phyloP scores from a whole-genome alignment of 371 early-diverging fungal species.

The Mortierella sp. region DNA sequence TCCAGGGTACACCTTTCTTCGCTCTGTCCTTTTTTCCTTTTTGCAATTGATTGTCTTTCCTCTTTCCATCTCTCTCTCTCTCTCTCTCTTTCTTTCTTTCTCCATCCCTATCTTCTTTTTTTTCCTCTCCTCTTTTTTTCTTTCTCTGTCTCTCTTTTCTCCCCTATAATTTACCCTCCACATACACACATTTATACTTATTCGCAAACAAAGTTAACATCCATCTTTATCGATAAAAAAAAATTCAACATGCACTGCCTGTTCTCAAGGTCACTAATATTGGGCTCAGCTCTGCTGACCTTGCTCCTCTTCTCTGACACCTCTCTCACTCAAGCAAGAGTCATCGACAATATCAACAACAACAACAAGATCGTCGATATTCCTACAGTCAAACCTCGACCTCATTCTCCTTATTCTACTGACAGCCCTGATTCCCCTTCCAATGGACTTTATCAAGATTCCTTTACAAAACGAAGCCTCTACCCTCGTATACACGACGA shows the following conservation, averaged over 20 bases:
- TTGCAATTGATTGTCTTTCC: not conserved
- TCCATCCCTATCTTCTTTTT: not conserved
- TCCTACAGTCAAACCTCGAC: not conserved
- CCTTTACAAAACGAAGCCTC: slow-evolving; percentile 22
- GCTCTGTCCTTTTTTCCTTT: too few relatives aligned
- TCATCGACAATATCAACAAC: slow-evolving; percentile 1
- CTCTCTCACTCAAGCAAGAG: not conserved
- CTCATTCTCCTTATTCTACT: slow-evolving; percentile 27
- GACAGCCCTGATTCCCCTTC: not conserved
- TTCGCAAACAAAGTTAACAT: not conserved
- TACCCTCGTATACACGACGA: slow-evolving; percentile 28
- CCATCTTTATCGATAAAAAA: slow-evolving; percentile 10
- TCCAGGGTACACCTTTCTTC: too few relatives aligned
- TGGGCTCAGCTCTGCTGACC: slow-evolving; percentile 30
- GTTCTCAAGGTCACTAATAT: slow-evolving; percentile 1
- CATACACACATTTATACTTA: not conserved
- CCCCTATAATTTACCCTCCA: not conserved
- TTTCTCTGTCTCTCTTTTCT: too few relatives aligned
- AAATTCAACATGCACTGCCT: not conserved
- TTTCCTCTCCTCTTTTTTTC: not conserved
- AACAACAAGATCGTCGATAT: not conserved
- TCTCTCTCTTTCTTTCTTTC: too few relatives aligned
- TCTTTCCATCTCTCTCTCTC: not conserved
- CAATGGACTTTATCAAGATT: not conserved
- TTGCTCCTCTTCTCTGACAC: slow-evolving; percentile 13